Evolutionary conservation across 2,329 filamentous ascomycete genomes (phyloP).

Genomic region (Paecilomyces dactylethromorphus): DNA sequence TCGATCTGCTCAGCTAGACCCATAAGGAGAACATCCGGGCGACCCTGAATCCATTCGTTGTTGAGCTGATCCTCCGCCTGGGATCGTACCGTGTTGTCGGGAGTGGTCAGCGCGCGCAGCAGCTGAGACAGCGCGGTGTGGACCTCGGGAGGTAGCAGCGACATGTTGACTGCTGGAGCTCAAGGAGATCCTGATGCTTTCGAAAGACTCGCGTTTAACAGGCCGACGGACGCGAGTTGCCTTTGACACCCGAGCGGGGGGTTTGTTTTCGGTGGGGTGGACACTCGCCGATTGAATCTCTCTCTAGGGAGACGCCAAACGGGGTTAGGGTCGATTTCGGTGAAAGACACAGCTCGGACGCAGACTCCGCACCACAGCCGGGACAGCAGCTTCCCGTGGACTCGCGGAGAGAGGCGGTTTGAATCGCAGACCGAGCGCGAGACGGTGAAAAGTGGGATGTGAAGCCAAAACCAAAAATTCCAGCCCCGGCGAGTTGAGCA

Average conservation of each 20-base stretch:
- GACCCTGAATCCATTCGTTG: slow-evolving; percentile 76
- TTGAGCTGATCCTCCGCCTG: slow-evolving; percentile 87
- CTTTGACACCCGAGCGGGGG: slow-evolving; percentile 9
- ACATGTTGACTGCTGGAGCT: slow-evolving; percentile 53
- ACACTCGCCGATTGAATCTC: neutral
- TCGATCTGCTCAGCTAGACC: slow-evolving; percentile 89
- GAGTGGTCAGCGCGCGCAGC: slow-evolving; percentile 77
- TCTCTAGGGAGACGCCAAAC: slow-evolving; percentile 5
- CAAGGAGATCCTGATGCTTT: neutral
- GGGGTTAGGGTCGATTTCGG: slow-evolving; percentile 10
- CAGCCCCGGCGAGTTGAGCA: neutral
- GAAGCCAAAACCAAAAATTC: slow-evolving; percentile 7
- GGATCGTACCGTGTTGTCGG: slow-evolving; percentile 79
- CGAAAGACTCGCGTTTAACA: neutral
- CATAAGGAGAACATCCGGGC: slow-evolving; percentile 86
- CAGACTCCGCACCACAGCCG: slow-evolving; percentile 20
- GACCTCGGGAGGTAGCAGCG: slow-evolving; percentile 75
- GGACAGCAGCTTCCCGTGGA: slow-evolving; percentile 9
- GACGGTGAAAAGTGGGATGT: slow-evolving; percentile 9
- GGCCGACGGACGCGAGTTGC: neutral
- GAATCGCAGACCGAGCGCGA: slow-evolving; percentile 6
- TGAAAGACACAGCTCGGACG: slow-evolving; percentile 8
- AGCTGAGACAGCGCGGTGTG: slow-evolving; percentile 80
- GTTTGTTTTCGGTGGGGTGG: slow-evolving; percentile 23
- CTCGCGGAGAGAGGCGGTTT: slow-evolving; percentile 4